Evolutionary conservation across 2,329 filamentous ascomycete species (phyloP).

Genomic region (Alternaria rosae): DNA sequence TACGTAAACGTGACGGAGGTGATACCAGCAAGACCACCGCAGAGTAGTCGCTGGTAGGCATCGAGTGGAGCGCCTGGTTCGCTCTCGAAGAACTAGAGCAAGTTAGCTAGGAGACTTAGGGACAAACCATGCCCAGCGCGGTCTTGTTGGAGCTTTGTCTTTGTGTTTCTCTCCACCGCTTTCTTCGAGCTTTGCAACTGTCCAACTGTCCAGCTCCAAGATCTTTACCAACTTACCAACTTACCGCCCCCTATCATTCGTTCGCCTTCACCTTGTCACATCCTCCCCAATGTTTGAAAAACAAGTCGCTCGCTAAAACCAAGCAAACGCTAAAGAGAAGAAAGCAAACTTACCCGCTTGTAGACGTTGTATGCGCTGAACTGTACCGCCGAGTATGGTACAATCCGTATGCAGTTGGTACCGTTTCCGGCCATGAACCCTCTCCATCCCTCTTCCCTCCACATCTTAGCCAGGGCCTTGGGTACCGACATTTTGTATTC

Average conservation of each 20-base stretch:
- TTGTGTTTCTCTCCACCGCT: not conserved
- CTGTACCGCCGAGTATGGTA: conserved; percentile 97
- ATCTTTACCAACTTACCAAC: no score
- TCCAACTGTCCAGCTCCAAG: no score
- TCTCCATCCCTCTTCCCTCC: conserved; percentile 93
- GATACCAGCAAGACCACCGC: conserved; percentile 89
- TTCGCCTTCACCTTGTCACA: not conserved
- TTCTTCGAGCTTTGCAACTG: not conserved
- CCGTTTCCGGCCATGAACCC: conserved; percentile 98
- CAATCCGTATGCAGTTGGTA: conserved; percentile 97
- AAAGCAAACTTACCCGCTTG: conserved; percentile 72
- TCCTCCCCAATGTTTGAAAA: conserved; percentile 1
- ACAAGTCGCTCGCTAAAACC: conserved; percentile 2
- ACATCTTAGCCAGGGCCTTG: conserved; percentile 92
- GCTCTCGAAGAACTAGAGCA: conserved; percentile 74
- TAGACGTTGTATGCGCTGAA: conserved; percentile 99
- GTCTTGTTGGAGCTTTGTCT: not conserved
- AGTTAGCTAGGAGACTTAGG: conserved; percentile 18
- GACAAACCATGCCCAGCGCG: not conserved
- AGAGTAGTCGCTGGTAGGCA: conserved; percentile 79
- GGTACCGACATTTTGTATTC: conserved; percentile 94
- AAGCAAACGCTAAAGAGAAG: not conserved
- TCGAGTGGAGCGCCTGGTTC: conserved; percentile 76
- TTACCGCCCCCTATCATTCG: not conserved
- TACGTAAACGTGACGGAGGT: conserved; percentile 96